These are phyloP conservation scores for Yamadazyma laniorum DNA, from an alignment of 805 yeast genomes.

Conservation along the genomic window DNA sequence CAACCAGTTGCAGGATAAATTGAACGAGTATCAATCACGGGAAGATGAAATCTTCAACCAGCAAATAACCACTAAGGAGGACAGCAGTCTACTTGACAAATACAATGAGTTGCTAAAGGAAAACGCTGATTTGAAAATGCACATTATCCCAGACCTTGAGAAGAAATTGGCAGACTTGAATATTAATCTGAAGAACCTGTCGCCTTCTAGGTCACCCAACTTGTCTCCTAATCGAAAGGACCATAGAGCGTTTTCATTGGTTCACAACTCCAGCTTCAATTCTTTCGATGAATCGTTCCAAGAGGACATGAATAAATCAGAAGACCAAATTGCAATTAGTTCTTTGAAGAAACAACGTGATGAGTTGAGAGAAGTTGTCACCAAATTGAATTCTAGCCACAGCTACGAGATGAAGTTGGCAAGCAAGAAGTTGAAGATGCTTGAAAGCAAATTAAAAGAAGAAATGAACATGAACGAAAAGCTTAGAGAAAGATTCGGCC, in stretches of 20 bases:
- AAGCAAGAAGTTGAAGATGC: conserved; percentile 31
- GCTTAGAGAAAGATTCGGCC: conserved; percentile 24
- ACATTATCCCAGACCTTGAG: conserved; percentile 46
- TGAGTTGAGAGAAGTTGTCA: conserved; percentile 40
- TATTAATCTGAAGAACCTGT: not conserved
- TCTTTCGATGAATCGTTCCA: conserved; percentile 7
- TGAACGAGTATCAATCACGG: conserved; percentile 33
- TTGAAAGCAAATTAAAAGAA: conserved; percentile 31
- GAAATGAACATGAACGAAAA: conserved; percentile 33
- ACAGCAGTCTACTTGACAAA: conserved; percentile 35
- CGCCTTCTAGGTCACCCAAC: conserved; percentile 1
- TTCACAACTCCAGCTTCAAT: conserved; percentile 1
- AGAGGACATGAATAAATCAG: conserved; percentile 9
- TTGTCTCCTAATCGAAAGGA: conserved; percentile 1
- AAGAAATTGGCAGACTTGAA: conserved; percentile 20
- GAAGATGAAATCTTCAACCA: conserved; percentile 7
- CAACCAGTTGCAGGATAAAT: conserved; percentile 45
- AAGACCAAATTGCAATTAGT: conserved; percentile 22
- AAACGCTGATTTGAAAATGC: conserved; percentile 41
- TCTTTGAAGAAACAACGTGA: conserved; percentile 34
- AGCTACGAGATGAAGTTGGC: conserved; percentile 35
- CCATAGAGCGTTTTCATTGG: conserved; percentile 6
- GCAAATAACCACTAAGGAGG: conserved; percentile 11
- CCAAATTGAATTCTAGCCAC: conserved; percentile 36
- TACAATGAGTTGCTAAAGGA: conserved; percentile 39